phyloP scores from a whole-genome alignment of 805 yeast genomes.

The Starmerella bombi region DNA sequence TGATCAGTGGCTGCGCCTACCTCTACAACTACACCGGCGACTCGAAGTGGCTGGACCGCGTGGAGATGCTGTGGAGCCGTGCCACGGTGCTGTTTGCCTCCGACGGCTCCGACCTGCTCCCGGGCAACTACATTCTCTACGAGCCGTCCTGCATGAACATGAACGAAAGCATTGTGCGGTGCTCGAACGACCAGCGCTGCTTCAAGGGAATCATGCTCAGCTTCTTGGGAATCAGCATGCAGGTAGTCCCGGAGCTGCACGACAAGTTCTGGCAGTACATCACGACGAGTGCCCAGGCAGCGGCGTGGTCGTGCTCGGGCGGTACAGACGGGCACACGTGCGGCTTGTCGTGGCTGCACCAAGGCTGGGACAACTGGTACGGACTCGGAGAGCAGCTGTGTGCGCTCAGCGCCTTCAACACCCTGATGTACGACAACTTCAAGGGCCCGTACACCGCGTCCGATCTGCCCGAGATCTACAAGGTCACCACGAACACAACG shows the following conservation, averaged over 20 bases:
- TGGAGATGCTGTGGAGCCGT: constrained; percentile 43
- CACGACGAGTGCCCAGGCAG: constrained; percentile 47
- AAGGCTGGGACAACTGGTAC: constrained; percentile 56
- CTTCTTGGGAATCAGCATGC: constrained; percentile 60
- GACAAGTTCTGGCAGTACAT: constrained; percentile 34
- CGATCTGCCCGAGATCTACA: constrained; percentile 19
- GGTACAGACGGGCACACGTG: constrained; percentile 83
- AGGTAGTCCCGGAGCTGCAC: constrained; percentile 44
- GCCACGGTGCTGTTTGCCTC: constrained; percentile 35
- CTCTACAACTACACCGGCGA: constrained; percentile 61
- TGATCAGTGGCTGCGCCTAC: constrained; percentile 70
- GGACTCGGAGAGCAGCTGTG: constrained; percentile 89
- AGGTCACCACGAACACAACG: constrained; percentile 2
- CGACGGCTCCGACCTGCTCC: constrained; percentile 19
- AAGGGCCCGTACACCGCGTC: constrained; percentile 21
- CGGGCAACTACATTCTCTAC: constrained; percentile 40
- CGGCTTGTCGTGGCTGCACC: constrained; percentile 61
- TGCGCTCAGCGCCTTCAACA: constrained; percentile 52
- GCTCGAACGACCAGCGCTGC: constrained; percentile 83
- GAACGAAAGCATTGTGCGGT: constrained; percentile 28
- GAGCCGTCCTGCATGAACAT: constrained; percentile 73
- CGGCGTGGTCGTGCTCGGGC: constrained; percentile 74
- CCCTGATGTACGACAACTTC: constrained; percentile 14
- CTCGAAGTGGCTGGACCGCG: constrained; percentile 50
- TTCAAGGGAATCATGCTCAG: constrained; percentile 76